phyloP scores from a whole-genome alignment of 148 eudicot genomes.

The Beta vulgaris region DNA sequence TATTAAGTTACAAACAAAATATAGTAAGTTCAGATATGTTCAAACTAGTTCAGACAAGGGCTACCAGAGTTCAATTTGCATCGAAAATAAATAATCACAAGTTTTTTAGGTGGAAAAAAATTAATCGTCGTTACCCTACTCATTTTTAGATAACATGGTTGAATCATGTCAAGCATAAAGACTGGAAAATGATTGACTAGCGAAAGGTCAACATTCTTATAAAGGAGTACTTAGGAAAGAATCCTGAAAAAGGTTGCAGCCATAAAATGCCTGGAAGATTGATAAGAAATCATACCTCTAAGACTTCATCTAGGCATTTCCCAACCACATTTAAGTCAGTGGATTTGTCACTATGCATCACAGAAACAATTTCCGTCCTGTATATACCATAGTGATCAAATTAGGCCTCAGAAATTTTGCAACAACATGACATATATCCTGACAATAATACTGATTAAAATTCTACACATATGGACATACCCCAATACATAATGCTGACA shows the following conservation, averaged over 20 bases:
- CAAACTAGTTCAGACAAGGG: too few species aligned
- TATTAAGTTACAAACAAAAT: too few species aligned
- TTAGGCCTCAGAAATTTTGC: background rate
- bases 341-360: constrained; percentile 70
- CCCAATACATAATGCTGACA: constrained; percentile 45
- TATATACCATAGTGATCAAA: constrained; percentile 5
- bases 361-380: constrained; percentile 73
- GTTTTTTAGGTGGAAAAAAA: background rate
- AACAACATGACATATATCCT: background rate
- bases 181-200: background rate
- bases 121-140: background rate
- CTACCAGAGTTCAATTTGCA: background rate
- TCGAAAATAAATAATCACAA: background rate
- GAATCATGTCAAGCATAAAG: background rate
- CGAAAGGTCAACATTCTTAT: background rate
- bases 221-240: background rate
- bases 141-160: background rate
- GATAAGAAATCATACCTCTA: constrained; percentile 42
- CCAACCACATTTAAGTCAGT: constrained; percentile 61
- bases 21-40: background rate
- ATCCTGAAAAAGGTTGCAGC: background rate
- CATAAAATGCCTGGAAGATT: background rate
- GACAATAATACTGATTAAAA: background rate
- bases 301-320: constrained; percentile 39
- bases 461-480: constrained; percentile 34